phyloP scores from a whole-genome alignment of 176 grass and related monocot species.

The Oryza glaberrima region DNA sequence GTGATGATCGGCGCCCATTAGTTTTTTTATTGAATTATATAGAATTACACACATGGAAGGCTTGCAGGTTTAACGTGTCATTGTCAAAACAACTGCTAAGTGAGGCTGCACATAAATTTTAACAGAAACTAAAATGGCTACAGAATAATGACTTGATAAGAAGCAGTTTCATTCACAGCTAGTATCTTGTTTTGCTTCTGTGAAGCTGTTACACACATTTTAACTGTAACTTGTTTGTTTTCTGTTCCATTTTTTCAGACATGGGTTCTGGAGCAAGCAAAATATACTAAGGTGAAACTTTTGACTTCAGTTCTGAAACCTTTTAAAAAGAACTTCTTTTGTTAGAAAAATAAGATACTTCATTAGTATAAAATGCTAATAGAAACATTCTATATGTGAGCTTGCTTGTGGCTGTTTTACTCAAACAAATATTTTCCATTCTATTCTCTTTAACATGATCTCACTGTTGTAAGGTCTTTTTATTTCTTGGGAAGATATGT shows the following conservation, averaged over 20 bases:
- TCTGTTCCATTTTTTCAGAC: constrained; percentile 63
- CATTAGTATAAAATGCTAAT: constrained; percentile 20
- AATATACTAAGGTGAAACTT: constrained; percentile 79
- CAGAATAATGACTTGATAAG: not conserved
- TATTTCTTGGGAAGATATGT: constrained; percentile 7
- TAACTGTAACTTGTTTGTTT: constrained; percentile 40
- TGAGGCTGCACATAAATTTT: not conserved
- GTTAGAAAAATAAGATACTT: not conserved
- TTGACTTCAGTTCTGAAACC: constrained; percentile 9
- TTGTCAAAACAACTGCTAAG: constrained; percentile 11
- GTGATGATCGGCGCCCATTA: not conserved
- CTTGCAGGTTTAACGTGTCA: not conserved
- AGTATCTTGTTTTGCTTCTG: constrained; percentile 20
- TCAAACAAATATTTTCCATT: not conserved
- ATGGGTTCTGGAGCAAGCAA: constrained; percentile 86
- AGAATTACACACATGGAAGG: not conserved
- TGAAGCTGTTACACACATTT: constrained; percentile 3
- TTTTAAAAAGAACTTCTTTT: not conserved
- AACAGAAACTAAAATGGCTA: not conserved
- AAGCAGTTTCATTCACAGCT: constrained; percentile 2
- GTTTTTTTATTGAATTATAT: not conserved
- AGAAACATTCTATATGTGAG: constrained; percentile 12
- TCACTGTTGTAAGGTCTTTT: not conserved
- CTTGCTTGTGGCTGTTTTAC: not conserved
- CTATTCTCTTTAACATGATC: constrained; percentile 3